A percentile compares a stretch with the other conserved stretches of the same genome.
These are phyloP conservation scores for Saitoella complicata DNA, from an alignment of 805 yeast species.

Conservation along the genomic window DNA sequence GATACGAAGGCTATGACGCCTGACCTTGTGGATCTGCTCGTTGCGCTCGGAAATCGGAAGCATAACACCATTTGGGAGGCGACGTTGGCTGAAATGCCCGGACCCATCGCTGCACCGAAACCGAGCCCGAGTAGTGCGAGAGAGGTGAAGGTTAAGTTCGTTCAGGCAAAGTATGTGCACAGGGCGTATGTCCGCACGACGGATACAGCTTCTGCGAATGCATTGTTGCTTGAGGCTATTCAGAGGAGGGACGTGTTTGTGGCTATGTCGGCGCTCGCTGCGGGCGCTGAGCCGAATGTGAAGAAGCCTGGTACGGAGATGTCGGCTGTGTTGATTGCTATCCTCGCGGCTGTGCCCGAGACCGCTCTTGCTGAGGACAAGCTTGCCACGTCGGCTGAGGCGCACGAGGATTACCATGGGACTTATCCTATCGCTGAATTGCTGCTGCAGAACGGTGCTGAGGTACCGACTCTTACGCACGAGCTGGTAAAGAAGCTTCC, in stretches of 20 bases:
- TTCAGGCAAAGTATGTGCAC: conserved; percentile 36
- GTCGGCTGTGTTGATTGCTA: conserved; percentile 2
- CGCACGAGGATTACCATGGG: conserved; percentile 16
- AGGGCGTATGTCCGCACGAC: conserved; percentile 28
- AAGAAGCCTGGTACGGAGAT: not conserved
- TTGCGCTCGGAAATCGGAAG: conserved; percentile 36
- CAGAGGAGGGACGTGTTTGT: conserved; percentile 17
- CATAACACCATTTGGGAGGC: conserved; percentile 52
- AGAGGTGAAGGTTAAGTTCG: not conserved
- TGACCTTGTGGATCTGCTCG: conserved; percentile 43
- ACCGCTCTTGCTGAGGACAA: conserved; percentile 13
- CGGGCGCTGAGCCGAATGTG: conserved; percentile 24
- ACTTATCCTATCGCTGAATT: conserved; percentile 25
- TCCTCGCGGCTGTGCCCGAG: conserved; percentile 1
- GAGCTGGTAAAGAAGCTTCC: too few species aligned
- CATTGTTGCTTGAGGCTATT: conserved; percentile 22
- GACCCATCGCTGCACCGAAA: not conserved
- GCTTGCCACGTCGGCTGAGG: conserved; percentile 20
- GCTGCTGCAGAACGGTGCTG: conserved; percentile 23
- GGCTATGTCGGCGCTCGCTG: conserved; percentile 22
- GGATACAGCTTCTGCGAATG: conserved; percentile 21
- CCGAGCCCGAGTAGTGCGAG: not conserved
- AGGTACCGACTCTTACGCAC: conserved; percentile 11
- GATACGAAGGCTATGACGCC: conserved; percentile 43
- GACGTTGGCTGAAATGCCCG: not conserved